Evolutionary conservation across 2,329 filamentous ascomycete genomes (phyloP), one percentile per base, ranked within the genome.

Genomic region (Colletotrichum abscissum): DNA sequence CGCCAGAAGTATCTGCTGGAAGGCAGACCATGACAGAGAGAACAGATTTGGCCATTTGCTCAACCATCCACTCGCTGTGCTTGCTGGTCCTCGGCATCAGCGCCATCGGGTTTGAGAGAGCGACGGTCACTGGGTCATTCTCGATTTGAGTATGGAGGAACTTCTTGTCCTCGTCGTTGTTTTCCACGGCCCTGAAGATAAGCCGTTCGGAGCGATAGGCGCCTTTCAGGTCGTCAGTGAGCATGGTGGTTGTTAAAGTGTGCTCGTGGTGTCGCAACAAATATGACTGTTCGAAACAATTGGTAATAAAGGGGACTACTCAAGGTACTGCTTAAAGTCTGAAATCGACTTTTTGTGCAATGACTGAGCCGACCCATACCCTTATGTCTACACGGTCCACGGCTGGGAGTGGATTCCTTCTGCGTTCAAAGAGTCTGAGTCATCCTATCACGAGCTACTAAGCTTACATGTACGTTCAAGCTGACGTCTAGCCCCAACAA

Each of bases 121-220:
- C 60, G 6, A 22, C 16, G 2, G 57, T 58, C 12, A 64, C 16
- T 14, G 54, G 67, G 38, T 69, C 67, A 22, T 63, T 57, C 11
- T 58, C 54, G 28, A 69, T 30, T 0, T 69, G 38, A 7, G 52
- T 38, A 28, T 64, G 28, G 1, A 69, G n/a, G 54, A 69, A 69
- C 19, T 14, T 57, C 9, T 22, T 69, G 19, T 69, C 67, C 2
- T 19, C 38, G 2, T 64, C 60, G 60, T 58, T 65, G 19, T 38
- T 55, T 22, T 69, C 54, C 4, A 58, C 14, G 14, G 67, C 60
- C n/a, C 67, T 11, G 3, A 52, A 28, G 7, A 65, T 8, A 12
- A 69, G 54, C 11, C 67, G 67, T 26, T 58, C 38, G 0, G 54
- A 56, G 12, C 46, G 24, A 28, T 38, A 69, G 1, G 16, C 28